A percentile compares a stretch with the other conserved stretches of the same genome.
These are phyloP conservation scores for Penicillium sp. DNA, from an alignment of 2,329 filamentous ascomycete genomes.

Conservation along the genomic window DNA sequence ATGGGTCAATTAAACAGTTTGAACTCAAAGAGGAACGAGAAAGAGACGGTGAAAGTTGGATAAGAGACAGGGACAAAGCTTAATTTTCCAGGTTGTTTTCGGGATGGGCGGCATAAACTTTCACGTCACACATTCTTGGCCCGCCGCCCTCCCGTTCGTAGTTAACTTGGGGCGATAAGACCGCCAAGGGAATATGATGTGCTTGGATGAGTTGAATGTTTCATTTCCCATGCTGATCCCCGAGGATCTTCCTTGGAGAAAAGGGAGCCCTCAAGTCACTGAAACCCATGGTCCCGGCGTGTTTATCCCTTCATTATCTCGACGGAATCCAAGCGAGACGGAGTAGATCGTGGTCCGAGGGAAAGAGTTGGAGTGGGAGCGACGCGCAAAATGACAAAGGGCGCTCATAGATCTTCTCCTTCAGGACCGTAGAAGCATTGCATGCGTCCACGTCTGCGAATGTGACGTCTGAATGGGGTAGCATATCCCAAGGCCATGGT, in stretches of 20 bases:
- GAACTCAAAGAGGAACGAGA: neutral
- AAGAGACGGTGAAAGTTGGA: neutral
- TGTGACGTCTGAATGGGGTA: neutral
- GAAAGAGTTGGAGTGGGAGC: neutral
- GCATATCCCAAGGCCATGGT: neutral
- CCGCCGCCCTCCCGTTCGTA: slow-evolving; percentile 1
- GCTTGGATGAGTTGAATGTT: neutral
- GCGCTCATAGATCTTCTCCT: neutral
- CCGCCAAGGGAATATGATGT: neutral
- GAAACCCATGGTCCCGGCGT: too few species aligned
- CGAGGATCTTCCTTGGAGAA: neutral
- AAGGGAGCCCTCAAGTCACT: neutral
- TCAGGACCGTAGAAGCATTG: neutral
- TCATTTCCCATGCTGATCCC: neutral
- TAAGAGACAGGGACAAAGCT: neutral
- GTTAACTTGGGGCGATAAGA: neutral
- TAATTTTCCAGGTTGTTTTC: neutral
- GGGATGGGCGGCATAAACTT: slow-evolving; percentile 5
- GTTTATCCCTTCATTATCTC: neutral
- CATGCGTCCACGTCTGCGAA: neutral
- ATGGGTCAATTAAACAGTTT: neutral
- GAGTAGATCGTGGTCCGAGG: neutral
- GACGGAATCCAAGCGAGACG: neutral
- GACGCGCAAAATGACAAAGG: neutral
- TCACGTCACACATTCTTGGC: slow-evolving; percentile 7